Conservation (phyloP, 2,329 filamentous ascomycete species). For the Coniochaeta ligniaria region DNA sequence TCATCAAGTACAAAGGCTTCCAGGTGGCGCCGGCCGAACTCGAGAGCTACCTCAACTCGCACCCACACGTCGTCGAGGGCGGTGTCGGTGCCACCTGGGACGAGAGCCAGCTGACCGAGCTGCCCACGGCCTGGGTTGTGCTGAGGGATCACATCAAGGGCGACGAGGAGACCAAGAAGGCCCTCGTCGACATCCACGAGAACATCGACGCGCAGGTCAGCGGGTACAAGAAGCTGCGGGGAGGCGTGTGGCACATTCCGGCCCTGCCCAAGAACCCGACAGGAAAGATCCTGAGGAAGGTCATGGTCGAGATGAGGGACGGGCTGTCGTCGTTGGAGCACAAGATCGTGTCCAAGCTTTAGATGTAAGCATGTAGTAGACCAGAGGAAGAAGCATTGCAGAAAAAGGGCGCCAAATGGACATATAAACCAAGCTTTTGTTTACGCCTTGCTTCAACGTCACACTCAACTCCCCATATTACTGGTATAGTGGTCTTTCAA, state of each 20-base stretch:
- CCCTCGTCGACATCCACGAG: constrained; percentile 25
- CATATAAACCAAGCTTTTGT: no score
- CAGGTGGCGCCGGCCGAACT: constrained; percentile 64
- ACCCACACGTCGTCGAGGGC: constrained; percentile 42
- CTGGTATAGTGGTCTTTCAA: no score
- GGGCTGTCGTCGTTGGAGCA: not conserved
- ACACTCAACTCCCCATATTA: no score
- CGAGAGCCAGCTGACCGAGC: constrained; percentile 54
- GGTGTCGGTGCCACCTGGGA: constrained; percentile 59
- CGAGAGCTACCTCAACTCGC: constrained; percentile 37
- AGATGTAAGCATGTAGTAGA: not conserved
- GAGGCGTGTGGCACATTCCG: constrained; percentile 63
- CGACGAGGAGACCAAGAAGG: constrained; percentile 26
- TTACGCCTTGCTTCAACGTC: no score
- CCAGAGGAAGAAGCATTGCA: not conserved
- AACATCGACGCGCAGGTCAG: constrained; percentile 26
- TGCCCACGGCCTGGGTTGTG: constrained; percentile 62
- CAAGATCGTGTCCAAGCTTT: not conserved
- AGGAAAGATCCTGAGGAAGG: constrained; percentile 38
- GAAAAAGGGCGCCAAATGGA: no score
- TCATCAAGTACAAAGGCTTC: constrained; percentile 62
- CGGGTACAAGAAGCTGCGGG: constrained; percentile 58
- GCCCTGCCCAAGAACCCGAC: constrained; percentile 64
- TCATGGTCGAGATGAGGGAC: constrained; percentile 18
- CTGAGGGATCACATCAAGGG: constrained; percentile 28